Conservation (phyloP, 169 alveolate genomes). For the Cryptosporidium muris region DNA sequence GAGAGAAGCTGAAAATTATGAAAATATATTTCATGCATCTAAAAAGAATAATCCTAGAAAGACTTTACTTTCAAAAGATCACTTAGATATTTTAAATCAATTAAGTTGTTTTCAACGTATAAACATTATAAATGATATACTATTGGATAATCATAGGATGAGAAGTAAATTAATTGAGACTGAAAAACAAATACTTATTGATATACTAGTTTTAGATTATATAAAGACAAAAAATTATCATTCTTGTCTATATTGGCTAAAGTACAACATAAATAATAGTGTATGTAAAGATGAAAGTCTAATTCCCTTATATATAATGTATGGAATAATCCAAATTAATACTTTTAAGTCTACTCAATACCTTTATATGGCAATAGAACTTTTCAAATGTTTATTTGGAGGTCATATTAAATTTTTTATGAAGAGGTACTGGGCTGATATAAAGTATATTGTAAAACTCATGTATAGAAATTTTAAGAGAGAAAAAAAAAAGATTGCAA, state of each 20-base stretch:
- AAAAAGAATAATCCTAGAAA: slow-evolving; percentile 23
- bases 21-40: neutral
- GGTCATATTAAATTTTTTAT: slow-evolving; percentile 16
- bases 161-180: neutral
- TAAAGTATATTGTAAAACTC: neutral
- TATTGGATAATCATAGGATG: neutral
- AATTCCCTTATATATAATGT: slow-evolving; percentile 16
- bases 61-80: neutral
- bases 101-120: slow-evolving; percentile 4
- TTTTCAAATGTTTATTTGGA: slow-evolving; percentile 19
- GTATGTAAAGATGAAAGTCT: slow-evolving; percentile 10
- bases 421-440: slow-evolving; percentile 51
- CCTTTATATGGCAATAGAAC: slow-evolving; percentile 9
- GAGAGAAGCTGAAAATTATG: too few species aligned
- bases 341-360: neutral
- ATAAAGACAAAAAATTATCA: neutral
- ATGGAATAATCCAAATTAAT: slow-evolving; percentile 11
- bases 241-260: slow-evolving; percentile 18
- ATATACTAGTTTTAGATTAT: slow-evolving; percentile 7
- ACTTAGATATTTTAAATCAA: neutral
- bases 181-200: slow-evolving; percentile 1
- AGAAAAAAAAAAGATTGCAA: neutral
- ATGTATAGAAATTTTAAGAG: neutral
- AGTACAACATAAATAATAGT: neutral
- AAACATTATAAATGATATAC: slow-evolving; percentile 1